Base-by-base conservation (phyloP, 1,284 basidiomycete genomes). In the Moesziomyces sp. region DNA sequence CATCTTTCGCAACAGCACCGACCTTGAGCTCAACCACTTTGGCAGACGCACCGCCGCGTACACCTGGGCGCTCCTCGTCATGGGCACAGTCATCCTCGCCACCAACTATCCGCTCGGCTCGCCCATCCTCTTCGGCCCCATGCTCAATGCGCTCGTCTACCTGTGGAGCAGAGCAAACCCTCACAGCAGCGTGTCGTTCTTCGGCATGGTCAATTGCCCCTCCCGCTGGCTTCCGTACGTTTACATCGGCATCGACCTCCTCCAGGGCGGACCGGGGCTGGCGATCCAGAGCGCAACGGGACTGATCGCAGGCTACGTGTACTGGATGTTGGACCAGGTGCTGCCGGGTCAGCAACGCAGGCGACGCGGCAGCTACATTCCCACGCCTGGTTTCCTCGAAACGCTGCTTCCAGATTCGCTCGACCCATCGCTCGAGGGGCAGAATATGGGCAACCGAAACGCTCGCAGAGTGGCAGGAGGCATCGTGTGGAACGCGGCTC, bases 231-330 rank as follows among this genome's bases (percentile, higher is more conserved):
- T 92, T 68, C 92, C 93, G 0, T 76, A 77, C 79, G 87, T 89
- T 44, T 87, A 94, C 76, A 87, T 94, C 54, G 88, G 78, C 40
- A 84, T 94, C 77, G 92, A 94, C 83, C 81, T 91, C 43, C 81
- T 93, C 74, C 87, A 87, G 66, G 89, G 85, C 13, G 93, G 93
- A 3, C 89, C 89, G 0, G 42, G 59, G 0, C 87, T 87, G 4
- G 91, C 89, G 3, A 88, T 89, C 2, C 81, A 86, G 55, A 86
- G 88, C 50, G 82, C 91, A 30, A 90, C 90, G 0, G 93, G 93
- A 1, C 87, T 91, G 21, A 86, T 92, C 43, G 87, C 90, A 0
- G 93, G 91, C 0, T 92, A 94, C 79, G 83, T 88, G 3, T 93
- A 82, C 61, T 83, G 74, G 62, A 55, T 81, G 30, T 52, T 81